A percentile compares a stretch with the other conserved stretches of the same genome.
Evolutionary conservation across 371 early-diverging fungal species (phyloP).

Genomic region (Circinella umbellata): DNA sequence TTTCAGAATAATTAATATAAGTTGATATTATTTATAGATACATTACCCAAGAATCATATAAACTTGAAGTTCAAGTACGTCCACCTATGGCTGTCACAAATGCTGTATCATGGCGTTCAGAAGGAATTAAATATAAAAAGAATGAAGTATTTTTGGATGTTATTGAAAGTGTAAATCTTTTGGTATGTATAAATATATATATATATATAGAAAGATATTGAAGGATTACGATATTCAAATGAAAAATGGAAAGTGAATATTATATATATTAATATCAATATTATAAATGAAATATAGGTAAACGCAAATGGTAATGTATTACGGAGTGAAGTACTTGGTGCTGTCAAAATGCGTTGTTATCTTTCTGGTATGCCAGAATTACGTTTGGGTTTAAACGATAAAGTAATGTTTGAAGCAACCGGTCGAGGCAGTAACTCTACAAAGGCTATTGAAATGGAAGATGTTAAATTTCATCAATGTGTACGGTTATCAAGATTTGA

Average conservation of each 20-base stretch:
- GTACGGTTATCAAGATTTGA: constrained; percentile 96
- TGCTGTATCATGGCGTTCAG: constrained; percentile 97
- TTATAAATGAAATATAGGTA: constrained; percentile 35
- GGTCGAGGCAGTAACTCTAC: constrained; percentile 88
- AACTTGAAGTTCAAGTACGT: constrained; percentile 86
- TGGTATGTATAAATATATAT: constrained; percentile 57
- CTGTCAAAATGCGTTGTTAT: constrained; percentile 96
- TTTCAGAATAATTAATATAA: too few species aligned
- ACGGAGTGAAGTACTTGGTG: constrained; percentile 94
- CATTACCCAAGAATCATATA: constrained; percentile 97
- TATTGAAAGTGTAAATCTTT: constrained; percentile 95
- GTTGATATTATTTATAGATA: constrained; percentile 54
- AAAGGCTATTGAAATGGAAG: constrained; percentile 99
- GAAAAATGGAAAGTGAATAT: too few species aligned
- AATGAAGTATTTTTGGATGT: constrained; percentile 99
- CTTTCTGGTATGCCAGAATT: constrained; percentile 99
- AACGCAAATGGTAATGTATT: constrained; percentile 95
- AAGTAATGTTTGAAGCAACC: constrained; percentile 96
- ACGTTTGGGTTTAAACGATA: constrained; percentile 96
- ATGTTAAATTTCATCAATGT: constrained; percentile 99
- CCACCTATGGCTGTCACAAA: constrained; percentile 98
- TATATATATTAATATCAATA: background rate
- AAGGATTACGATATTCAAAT: too few species aligned
- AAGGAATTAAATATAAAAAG: constrained; percentile 96
- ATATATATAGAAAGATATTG: too few species aligned